These are phyloP conservation scores for Artemisia annua DNA, from an alignment of 129 eudicot species.

Conservation along the genomic window DNA sequence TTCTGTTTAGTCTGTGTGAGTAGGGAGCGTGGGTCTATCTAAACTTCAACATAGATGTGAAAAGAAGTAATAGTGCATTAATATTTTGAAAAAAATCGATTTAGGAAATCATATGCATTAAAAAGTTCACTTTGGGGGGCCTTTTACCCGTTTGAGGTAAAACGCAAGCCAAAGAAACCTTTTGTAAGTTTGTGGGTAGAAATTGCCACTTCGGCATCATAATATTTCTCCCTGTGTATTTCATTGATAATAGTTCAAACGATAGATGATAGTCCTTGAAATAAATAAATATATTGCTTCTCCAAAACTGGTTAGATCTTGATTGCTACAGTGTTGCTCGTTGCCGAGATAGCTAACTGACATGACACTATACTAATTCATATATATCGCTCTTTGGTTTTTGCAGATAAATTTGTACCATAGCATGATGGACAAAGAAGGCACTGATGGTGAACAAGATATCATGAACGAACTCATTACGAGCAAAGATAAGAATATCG, in stretches of 20 bases:
- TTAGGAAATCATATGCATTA: too few species aligned
- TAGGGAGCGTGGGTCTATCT: too few species aligned
- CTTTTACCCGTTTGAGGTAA: not conserved
- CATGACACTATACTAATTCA: constrained; percentile 3
- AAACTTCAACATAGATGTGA: too few species aligned
- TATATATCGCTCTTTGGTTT: not conserved
- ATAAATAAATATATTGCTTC: not conserved
- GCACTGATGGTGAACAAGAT: constrained; percentile 63
- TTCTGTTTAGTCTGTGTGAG: too few species aligned
- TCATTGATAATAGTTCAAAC: not conserved
- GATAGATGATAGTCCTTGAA: constrained; percentile 15
- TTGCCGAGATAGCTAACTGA: not conserved
- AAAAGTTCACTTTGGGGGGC: too few species aligned
- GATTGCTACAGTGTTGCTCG: not conserved
- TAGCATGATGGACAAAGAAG: constrained; percentile 81
- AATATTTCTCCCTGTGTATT: too few species aligned
- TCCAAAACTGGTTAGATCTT: not conserved
- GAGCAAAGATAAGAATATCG: too few species aligned
- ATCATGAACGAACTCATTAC: constrained; percentile 17
- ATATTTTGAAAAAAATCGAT: too few species aligned
- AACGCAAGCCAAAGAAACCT: not conserved
- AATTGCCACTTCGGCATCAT: too few species aligned
- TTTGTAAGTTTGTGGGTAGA: not conserved
- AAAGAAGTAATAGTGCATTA: too few species aligned
- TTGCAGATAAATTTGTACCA: constrained; percentile 75